Conservation (phyloP, 306 rosid genomes). For the Trifolium pratense region DNA sequence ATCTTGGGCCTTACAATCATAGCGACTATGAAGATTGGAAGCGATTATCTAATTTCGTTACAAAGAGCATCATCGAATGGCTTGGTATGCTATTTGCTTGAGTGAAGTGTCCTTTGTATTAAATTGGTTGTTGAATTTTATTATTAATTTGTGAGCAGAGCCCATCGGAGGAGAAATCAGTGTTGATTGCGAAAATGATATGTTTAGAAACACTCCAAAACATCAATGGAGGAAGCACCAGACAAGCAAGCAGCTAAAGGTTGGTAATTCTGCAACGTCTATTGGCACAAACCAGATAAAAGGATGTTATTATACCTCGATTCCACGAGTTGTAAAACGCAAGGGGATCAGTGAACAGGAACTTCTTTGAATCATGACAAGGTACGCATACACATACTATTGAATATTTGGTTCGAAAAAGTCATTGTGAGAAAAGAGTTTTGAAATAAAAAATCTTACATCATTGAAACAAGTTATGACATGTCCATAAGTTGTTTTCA, state of each 20-base stretch:
- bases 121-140: no score
- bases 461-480: no score
- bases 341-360: conserved; percentile 77
- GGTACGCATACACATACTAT: conserved; percentile 59
- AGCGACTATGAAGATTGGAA: no score
- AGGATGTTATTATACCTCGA: conserved; percentile 87
- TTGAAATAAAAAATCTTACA: no score
- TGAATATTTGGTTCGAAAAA: no score
- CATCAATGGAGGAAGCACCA: conserved; percentile 64
- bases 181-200: conserved; percentile 61
- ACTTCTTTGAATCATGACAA: conserved; percentile 88
- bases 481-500: no score
- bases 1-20: no score
- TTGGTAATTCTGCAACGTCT: conserved; percentile 57
- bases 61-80: no score
- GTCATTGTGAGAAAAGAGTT: no score
- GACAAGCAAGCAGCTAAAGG: conserved; percentile 69
- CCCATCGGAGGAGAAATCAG: conserved; percentile 93
- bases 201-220: conserved; percentile 54
- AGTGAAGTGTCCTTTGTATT: no score
- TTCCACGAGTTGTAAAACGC: conserved; percentile 75
- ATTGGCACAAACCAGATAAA: conserved; percentile 52
- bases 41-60: no score
- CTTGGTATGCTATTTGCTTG: no score
- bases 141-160: conserved; percentile 57